Conservation (phyloP, 2,329 filamentous ascomycete species). For the Ascochyta fabae region DNA sequence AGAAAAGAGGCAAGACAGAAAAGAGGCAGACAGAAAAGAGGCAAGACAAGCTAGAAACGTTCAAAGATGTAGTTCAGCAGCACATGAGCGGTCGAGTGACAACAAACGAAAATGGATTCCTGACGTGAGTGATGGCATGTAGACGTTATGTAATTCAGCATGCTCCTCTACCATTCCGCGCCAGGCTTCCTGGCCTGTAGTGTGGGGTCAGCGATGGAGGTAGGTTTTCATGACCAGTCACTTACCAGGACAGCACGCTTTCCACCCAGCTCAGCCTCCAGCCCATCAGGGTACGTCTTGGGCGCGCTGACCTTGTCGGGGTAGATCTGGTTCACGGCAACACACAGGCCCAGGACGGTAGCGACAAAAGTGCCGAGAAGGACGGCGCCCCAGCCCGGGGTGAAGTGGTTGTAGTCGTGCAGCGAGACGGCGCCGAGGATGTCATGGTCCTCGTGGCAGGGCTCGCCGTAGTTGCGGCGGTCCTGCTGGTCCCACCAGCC, state of each 20-base stretch:
- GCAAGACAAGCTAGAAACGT: no score
- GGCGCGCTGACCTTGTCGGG: slow-evolving; percentile 56
- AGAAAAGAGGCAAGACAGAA: no score
- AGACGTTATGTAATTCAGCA: slow-evolving; percentile 9
- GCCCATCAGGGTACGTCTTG: slow-evolving; percentile 55
- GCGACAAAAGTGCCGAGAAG: slow-evolving; percentile 54
- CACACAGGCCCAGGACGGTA: slow-evolving; percentile 50
- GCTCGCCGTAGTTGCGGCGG: slow-evolving; percentile 94
- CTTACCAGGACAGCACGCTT: slow-evolving; percentile 51
- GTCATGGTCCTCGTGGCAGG: slow-evolving; percentile 96
- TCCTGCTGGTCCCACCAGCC: slow-evolving; percentile 99
- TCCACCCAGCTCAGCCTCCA: slow-evolving; percentile 58
- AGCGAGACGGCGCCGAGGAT: slow-evolving; percentile 87
- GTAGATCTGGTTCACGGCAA: slow-evolving; percentile 49
- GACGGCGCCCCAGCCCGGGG: slow-evolving; percentile 73
- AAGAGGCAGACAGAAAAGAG: no score
- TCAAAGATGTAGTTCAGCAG: no score
- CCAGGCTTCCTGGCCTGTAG: slow-evolving; percentile 33
- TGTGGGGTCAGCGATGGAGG: slow-evolving; percentile 7
- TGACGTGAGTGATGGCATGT: slow-evolving; percentile 14
- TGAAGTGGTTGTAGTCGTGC: slow-evolving; percentile 86
- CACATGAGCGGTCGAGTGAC: no score
- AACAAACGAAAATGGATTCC: slow-evolving; percentile 5
- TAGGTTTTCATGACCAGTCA: background rate
- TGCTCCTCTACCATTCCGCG: slow-evolving; percentile 24